phyloP scores from a whole-genome alignment of 805 yeast genomes.

The Myxozyma neotropica region DNA sequence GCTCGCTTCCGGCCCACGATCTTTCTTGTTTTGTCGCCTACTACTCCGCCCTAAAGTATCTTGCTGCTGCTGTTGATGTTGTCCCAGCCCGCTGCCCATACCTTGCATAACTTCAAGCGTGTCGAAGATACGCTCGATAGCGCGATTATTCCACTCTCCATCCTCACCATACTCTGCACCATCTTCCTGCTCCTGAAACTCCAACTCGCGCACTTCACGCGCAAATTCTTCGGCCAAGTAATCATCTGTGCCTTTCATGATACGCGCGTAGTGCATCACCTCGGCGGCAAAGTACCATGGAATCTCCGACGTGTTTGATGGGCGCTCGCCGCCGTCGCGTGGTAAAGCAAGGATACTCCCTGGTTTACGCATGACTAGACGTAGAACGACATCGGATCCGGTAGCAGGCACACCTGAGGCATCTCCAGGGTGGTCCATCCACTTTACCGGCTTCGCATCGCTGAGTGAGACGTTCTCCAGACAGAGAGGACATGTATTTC shows the following conservation, averaged over 20 bases:
- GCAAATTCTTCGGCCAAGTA: conserved; percentile 59
- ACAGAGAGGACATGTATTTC: conserved; percentile 82
- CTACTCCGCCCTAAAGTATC: conserved; percentile 6
- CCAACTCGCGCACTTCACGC: conserved; percentile 59
- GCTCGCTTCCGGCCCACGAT: neutral
- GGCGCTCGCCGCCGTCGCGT: conserved; percentile 43
- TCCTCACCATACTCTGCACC: conserved; percentile 58
- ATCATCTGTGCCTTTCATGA: conserved; percentile 64
- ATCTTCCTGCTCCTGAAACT: conserved; percentile 58
- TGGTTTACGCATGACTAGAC: conserved; percentile 63
- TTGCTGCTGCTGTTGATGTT: neutral
- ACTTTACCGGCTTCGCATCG: conserved; percentile 67
- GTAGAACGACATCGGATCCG: conserved; percentile 58
- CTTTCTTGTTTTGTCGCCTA: conserved; percentile 10
- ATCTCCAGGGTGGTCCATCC: conserved; percentile 49
- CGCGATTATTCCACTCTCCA: conserved; percentile 56
- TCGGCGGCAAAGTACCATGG: conserved; percentile 56
- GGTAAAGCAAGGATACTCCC: conserved; percentile 55
- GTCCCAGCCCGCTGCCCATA: conserved; percentile 34
- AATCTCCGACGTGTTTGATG: conserved; percentile 46
- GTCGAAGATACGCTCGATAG: conserved; percentile 57
- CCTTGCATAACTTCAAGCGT: conserved; percentile 48
- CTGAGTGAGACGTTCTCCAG: conserved; percentile 56
- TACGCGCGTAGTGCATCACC: conserved; percentile 58
- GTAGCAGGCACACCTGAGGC: conserved; percentile 60